A percentile compares a stretch with the other conserved stretches of the same genome.
Conservation (phyloP, 2,329 filamentous ascomycete genomes). For the Biscogniauxia marginata region DNA sequence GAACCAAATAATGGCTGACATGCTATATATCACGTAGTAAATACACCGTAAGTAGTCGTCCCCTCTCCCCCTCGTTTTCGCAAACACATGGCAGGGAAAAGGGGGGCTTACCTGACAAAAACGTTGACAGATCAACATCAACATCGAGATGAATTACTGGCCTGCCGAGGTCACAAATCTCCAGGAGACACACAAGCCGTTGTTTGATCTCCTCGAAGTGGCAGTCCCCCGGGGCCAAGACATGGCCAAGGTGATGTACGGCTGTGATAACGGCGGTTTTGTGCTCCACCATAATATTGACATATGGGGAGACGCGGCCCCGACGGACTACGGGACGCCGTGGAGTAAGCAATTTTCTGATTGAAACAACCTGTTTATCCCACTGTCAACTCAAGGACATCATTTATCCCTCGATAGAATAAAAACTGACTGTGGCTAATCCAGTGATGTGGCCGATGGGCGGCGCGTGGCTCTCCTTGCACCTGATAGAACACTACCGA, state of each 20-base stretch:
- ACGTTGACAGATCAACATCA: slow-evolving; percentile 18
- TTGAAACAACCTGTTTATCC: background rate
- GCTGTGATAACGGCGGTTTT: slow-evolving; percentile 33
- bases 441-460: slow-evolving; percentile 40
- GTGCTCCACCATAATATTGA: slow-evolving; percentile 41
- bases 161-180: slow-evolving; percentile 32
- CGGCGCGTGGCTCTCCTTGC: slow-evolving; percentile 39
- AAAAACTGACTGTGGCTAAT: too few species aligned
- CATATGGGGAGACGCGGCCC: slow-evolving; percentile 39
- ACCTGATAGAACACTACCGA: slow-evolving; percentile 39
- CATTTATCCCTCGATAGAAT: too few species aligned
- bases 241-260: slow-evolving; percentile 37
- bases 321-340: slow-evolving; percentile 31
- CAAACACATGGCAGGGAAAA: too few species aligned
- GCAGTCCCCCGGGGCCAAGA: slow-evolving; percentile 32
- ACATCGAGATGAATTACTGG: slow-evolving; percentile 23
- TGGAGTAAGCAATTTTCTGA: slow-evolving; percentile 17
- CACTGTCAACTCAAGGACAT: background rate
- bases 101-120: background rate
- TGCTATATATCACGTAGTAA: slow-evolving; percentile 1
- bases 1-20: background rate
- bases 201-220: slow-evolving; percentile 33
- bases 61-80: too few species aligned
- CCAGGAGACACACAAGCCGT: slow-evolving; percentile 38
- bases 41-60: slow-evolving; percentile 10